Conservation (phyloP, 1,284 basidiomycete genomes). For the Microbotryum violaceum region DNA sequence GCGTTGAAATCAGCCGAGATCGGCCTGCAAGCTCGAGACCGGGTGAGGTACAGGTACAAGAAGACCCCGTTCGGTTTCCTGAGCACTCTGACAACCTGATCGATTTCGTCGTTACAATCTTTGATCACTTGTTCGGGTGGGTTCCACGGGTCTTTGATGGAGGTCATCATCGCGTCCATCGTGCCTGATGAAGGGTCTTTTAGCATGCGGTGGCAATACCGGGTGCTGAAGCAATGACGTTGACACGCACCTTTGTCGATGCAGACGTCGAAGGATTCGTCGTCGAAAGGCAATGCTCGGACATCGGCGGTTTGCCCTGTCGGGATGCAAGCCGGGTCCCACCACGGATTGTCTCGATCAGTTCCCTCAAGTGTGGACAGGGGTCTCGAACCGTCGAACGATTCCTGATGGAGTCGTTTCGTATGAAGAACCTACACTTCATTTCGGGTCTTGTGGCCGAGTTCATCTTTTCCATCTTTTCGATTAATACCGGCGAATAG, state of each 20-base stretch:
- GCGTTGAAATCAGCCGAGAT: slow-evolving; percentile 13
- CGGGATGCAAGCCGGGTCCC: neutral
- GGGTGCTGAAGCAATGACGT: slow-evolving; percentile 1
- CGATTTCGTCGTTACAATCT: slow-evolving; percentile 70
- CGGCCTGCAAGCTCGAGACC: neutral
- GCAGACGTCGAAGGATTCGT: slow-evolving; percentile 67
- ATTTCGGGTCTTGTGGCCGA: slow-evolving; percentile 54
- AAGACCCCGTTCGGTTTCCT: slow-evolving; percentile 11
- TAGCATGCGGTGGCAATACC: neutral
- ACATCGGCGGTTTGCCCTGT: slow-evolving; percentile 84
- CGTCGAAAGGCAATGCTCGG: slow-evolving; percentile 59
- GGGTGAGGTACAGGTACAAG: slow-evolving; percentile 19
- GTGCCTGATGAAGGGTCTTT: slow-evolving; percentile 49
- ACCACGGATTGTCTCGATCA: too few species aligned
- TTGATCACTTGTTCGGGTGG: slow-evolving; percentile 66
- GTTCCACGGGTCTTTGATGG: slow-evolving; percentile 60
- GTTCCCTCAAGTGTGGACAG: too few species aligned
- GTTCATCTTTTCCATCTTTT: slow-evolving; percentile 67
- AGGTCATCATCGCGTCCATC: slow-evolving; percentile 90
- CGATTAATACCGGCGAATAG: slow-evolving; percentile 70
- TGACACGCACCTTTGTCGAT: slow-evolving; percentile 68
- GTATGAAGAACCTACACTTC: slow-evolving; percentile 53
- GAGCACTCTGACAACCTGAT: slow-evolving; percentile 54
- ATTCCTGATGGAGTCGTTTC: too few species aligned
- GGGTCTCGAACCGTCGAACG: too few species aligned